Conservation (phyloP, 2,329 filamentous ascomycete species). For the Lomentospora prolificans region DNA sequence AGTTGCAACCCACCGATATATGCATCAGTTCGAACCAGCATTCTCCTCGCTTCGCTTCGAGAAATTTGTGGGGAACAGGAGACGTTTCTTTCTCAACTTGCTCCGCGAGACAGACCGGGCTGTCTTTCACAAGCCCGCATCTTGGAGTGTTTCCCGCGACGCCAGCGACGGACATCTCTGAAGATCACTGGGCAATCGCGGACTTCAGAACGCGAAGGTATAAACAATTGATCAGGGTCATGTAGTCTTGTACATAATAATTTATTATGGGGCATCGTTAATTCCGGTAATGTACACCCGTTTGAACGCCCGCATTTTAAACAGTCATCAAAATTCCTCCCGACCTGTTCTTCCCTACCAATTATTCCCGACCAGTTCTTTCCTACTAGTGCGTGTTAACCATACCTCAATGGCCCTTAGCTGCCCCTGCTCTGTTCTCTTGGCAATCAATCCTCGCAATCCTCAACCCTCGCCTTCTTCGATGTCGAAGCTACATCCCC, state of each 20-base stretch:
- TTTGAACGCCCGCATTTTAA: not conserved
- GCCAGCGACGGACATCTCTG: too few relatives aligned
- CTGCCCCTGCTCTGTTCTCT: too few relatives aligned
- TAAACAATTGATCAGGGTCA: too few relatives aligned
- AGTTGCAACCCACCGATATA: not conserved
- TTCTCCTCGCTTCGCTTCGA: not conserved
- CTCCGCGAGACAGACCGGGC: constrained; percentile 25
- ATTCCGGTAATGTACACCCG: not conserved
- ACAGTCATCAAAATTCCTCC: not conserved
- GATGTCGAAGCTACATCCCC: constrained; percentile 18
- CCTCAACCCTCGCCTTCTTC: constrained; percentile 37
- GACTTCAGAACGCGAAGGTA: too few relatives aligned
- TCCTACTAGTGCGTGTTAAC: too few relatives aligned
- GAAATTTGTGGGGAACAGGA: not conserved
- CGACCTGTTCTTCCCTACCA: not conserved
- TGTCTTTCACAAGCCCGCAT: too few relatives aligned
- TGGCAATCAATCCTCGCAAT: not conserved
- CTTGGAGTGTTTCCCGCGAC: too few relatives aligned
- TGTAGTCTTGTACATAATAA: too few relatives aligned
- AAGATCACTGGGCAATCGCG: too few relatives aligned
- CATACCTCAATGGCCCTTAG: too few relatives aligned
- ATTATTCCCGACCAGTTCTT: not conserved
- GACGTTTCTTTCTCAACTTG: constrained; percentile 34
- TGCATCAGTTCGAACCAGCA: not conserved
- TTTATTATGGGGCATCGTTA: not conserved